Evolutionary conservation across 2,329 filamentous ascomycete species (phyloP), one percentile per base, ranked within the genome.

Genomic region (Monosporascus cannonballus): DNA sequence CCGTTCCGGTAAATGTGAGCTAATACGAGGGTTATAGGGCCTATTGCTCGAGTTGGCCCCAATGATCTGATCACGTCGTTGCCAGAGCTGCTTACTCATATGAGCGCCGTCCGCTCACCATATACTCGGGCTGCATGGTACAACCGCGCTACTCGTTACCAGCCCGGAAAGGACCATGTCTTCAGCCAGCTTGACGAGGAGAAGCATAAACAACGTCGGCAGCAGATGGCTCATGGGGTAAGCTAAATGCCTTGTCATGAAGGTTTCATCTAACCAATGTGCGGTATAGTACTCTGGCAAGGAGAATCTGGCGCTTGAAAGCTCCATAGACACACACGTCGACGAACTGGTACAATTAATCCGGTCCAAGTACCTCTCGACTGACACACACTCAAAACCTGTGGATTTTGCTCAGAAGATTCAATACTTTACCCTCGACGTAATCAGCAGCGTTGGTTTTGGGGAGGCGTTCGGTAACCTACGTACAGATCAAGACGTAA

Each of bases 341-440:
- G 56, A 66, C 34, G 71, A 77, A 11, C 62, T 81, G 0, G 51
- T 80, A 11, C 36, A 64, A 2, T 70, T 82, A 2, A 67, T 82
- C 25, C 66, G 67, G 25, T 58, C 56, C 3, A 74, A 73, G 42
- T 81, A 80, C 51, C 53, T 54, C 0, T 56, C n/a, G 39, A 18
- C 18, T 18, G 17, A 20, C 11, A 14, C 11, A n/a, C 37, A 18
- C 14, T 18, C 65, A 9, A 57, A 60, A 6, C 69, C 65, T 0
- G 70, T 80, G 61, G 76, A 81, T 53, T 61, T 81, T 7, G 75
- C 73, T 8, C 61, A 66, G 17, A 76, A 76, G 51, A 64, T 75
- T 0, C 73, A 78, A 18, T 80, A 70, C 62, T 76, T 81, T 52
- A 77, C 77, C 0, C 65, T 82, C 2, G 80, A 83, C 56, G 75